Base-by-base conservation (phyloP, 768 basidiomycete genomes). In the Termitomyces sp. region DNA sequence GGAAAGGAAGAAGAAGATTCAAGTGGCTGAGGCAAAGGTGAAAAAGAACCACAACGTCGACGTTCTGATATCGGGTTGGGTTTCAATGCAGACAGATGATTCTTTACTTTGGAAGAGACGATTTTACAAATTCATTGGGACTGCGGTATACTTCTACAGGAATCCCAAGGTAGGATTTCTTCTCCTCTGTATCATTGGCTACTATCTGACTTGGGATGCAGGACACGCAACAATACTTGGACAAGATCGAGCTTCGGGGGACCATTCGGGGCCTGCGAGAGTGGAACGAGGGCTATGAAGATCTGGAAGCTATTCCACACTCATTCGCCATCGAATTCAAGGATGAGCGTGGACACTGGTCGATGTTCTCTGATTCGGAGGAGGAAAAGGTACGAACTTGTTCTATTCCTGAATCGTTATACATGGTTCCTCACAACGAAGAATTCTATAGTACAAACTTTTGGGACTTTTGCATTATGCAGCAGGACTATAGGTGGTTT, bases 271-370 rank as follows among this genome's bases (percentile, higher is more conserved):
- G 71, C 9, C 61, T 87, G 53, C 76, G 76, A 57, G 87, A 88
- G 63, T 86, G 85, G 82, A 75, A 81, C 55, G 83, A 88, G 55
- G 87, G 87, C 5, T 86, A 82, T 57, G 87, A 88, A 56, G 84
- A 87, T 46, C 68, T 89, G 34, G 78, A 84, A 65, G 79, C 86
- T 10, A 86, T 89, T 51, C 79, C 84, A 4, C 76, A 84, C 57
- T 86, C 87, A 0, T 87, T 89, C 70, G 87, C 82, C 2, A 70
- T 88, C 27, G 85, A 85, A 59, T 86, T 88, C 66, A 74, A 72
- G 36, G 77, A 80, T 55, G 79, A 68, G 5, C 74, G 70, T 8
- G 73, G 72, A 27, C 68, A 75, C 16, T 88, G 85, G 84, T 73
- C 80, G 40, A 74, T 87, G 73, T 89, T 76, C 57, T 74, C 83